Base-by-base conservation (phyloP, 257 asterid genomes). In the Lithospermum erythrorhizon region DNA sequence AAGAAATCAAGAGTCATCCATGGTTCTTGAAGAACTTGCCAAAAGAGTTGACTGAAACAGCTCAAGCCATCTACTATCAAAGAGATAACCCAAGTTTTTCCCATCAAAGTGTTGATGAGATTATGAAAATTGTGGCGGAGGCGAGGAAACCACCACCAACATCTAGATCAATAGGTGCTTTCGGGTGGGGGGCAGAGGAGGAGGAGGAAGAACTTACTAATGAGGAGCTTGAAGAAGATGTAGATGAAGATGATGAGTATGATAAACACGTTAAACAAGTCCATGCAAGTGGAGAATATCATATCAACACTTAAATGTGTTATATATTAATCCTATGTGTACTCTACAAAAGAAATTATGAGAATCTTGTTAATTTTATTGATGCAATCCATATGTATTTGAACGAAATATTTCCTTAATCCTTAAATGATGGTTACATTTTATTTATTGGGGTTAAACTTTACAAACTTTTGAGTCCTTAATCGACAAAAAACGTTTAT, bases 231-330 rank as follows among this genome's bases (percentile, higher is more conserved):
- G 59, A 0, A 63, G 22, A 53, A 67, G 67, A 55, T 8, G 24
- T 62, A 58, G 86, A 79, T 0, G 82, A 86, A 2, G 95, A 86
- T 49, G 87, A 83, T 13, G 86, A 83, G 73, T 83, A 86, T n/a
- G 87, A 82, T 15, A 82, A 65, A 72, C 93, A 78, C 53, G 84
- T 83, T 25, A 86, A 83, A 73, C 72, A 69, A 61, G 87, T 77
- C 58, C 95, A 76, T 70, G 95, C 89, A 45, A 86, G 95, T 71
- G 90, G 95, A 68, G 89, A 85, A 65, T 81, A 79, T 64, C 70
- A 70, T 61, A 63, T 77, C 14, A 41, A 41, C 63, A 68, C 61
- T 15, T 80, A 59, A 64, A 48, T 24, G 18, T 41, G 49, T 41
- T 14, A 6, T 32, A 32, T 9, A 41, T 11, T 41, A 14, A 41